Conservation (phyloP, 140 eudicot genomes). For the Flaveria floridana region DNA sequence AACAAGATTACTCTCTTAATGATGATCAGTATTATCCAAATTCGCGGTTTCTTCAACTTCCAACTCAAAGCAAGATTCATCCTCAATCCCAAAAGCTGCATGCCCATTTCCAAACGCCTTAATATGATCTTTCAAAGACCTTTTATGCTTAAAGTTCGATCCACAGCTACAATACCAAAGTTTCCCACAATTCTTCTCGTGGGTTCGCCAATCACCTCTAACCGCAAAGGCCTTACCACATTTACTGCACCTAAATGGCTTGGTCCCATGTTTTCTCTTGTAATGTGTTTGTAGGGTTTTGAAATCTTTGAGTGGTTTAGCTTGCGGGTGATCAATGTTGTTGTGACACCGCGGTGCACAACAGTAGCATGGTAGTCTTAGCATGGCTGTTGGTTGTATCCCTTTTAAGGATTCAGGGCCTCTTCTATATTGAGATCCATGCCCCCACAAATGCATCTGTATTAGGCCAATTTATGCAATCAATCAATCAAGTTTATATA, state of each 20-base stretch:
- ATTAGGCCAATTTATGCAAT: slow-evolving; percentile 1
- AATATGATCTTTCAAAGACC: slow-evolving; percentile 67
- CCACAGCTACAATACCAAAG: slow-evolving; percentile 79
- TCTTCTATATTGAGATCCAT: slow-evolving; percentile 79
- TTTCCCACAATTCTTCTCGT: slow-evolving; percentile 78
- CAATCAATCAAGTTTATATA: background rate
- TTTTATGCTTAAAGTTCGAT: slow-evolving; percentile 71
- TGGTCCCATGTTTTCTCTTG: slow-evolving; percentile 71
- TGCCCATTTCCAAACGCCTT: slow-evolving; percentile 72
- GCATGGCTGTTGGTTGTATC: slow-evolving; percentile 79
- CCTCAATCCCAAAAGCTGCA: slow-evolving; percentile 55
- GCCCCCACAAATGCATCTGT: slow-evolving; percentile 93
- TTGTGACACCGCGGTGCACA: slow-evolving; percentile 66
- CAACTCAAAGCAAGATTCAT: slow-evolving; percentile 38
- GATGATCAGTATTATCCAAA: slow-evolving; percentile 52
- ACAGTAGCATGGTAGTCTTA: slow-evolving; percentile 73
- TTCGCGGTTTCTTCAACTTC: slow-evolving; percentile 33
- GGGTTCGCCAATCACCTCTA: slow-evolving; percentile 79
- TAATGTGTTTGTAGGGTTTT: slow-evolving; percentile 75
- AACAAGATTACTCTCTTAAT: slow-evolving; percentile 36
- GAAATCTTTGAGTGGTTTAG: slow-evolving; percentile 78
- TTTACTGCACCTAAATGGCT: slow-evolving; percentile 69
- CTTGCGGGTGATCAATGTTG: slow-evolving; percentile 75
- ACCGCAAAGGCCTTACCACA: slow-evolving; percentile 74
- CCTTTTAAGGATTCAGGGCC: slow-evolving; percentile 74